A percentile compares a stretch with the other conserved stretches of the same genome.
These are phyloP conservation scores for Solanum sparsipilum DNA, from an alignment of 257 asterid species.

Conservation along the genomic window DNA sequence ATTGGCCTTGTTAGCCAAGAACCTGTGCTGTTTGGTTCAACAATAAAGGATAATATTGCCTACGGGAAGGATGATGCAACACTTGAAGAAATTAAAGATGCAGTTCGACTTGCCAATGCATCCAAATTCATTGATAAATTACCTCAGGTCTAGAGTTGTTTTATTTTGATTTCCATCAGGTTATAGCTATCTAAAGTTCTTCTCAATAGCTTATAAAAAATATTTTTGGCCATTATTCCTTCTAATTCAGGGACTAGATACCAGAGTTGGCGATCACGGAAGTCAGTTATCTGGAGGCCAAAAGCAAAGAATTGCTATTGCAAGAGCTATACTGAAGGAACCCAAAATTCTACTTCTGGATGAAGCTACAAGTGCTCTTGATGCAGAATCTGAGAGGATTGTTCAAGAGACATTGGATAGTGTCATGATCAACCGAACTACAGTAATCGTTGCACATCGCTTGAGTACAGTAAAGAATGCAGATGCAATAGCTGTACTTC, in stretches of 20 bases:
- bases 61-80: slow-evolving; percentile 73
- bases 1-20: slow-evolving; percentile 54
- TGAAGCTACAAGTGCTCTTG: slow-evolving; percentile 61
- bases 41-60: slow-evolving; percentile 53
- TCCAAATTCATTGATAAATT: slow-evolving; percentile 63
- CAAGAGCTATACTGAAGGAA: slow-evolving; percentile 43
- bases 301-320: slow-evolving; percentile 50
- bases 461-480: slow-evolving; percentile 43
- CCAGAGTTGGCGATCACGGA: slow-evolving; percentile 47
- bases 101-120: slow-evolving; percentile 65
- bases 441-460: slow-evolving; percentile 44
- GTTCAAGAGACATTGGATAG: slow-evolving; percentile 42
- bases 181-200: not conserved
- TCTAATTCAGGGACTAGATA: slow-evolving; percentile 47
- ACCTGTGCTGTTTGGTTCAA: slow-evolving; percentile 22
- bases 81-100: slow-evolving; percentile 46
- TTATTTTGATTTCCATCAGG: not conserved
- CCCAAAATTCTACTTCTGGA: slow-evolving; percentile 38
- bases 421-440: slow-evolving; percentile 38
- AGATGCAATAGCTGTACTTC: slow-evolving; percentile 38
- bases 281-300: slow-evolving; percentile 53
- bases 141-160: slow-evolving; percentile 38
- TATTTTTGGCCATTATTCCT: slow-evolving; percentile 14
- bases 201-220: slow-evolving; percentile 13
- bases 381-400: slow-evolving; percentile 37